Conservation (phyloP, 2,329 filamentous ascomycete genomes). For the Bipolaris sorokiniana region DNA sequence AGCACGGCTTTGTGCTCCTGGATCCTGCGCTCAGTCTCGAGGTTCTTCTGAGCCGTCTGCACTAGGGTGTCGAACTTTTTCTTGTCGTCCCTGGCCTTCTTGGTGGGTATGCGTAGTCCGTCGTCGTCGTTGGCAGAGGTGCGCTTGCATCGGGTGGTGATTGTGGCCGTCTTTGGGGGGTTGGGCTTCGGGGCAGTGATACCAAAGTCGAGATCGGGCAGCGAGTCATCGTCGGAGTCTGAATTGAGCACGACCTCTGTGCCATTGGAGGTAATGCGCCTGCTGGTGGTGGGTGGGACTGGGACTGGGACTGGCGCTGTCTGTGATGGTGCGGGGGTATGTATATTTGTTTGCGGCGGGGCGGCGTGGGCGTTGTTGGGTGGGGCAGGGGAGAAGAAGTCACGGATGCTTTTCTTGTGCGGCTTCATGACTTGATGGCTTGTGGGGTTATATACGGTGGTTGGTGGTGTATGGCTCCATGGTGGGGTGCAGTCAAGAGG, state of each 20-base stretch:
- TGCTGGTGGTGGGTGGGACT: constrained; percentile 49
- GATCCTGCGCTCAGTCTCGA: constrained; percentile 36
- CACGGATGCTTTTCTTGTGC: constrained; percentile 48
- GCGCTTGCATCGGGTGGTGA: constrained; percentile 19
- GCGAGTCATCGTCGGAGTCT: constrained; percentile 68
- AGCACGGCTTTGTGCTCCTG: constrained; percentile 35
- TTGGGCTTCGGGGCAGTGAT: constrained; percentile 18
- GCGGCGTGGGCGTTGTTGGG: constrained; percentile 24
- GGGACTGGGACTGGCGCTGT: neutral
- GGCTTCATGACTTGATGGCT: constrained; percentile 27
- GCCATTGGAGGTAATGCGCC: constrained; percentile 61
- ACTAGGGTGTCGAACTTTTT: constrained; percentile 32
- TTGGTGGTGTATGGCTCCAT: neutral
- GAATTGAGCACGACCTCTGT: constrained; percentile 64
- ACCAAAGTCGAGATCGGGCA: constrained; percentile 57
- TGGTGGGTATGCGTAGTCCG: constrained; percentile 31
- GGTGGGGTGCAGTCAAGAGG: constrained; percentile 7
- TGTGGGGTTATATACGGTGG: no score
- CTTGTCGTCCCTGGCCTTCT: constrained; percentile 22
- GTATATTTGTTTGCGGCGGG: constrained; percentile 31
- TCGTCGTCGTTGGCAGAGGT: constrained; percentile 19
- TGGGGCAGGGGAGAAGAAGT: constrained; percentile 56
- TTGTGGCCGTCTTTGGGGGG: constrained; percentile 11
- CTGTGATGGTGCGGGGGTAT: neutral
- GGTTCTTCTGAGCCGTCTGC: constrained; percentile 30